phyloP scores from a whole-genome alignment of 176 grass and related monocot genomes.

The Raddia guianensis region DNA sequence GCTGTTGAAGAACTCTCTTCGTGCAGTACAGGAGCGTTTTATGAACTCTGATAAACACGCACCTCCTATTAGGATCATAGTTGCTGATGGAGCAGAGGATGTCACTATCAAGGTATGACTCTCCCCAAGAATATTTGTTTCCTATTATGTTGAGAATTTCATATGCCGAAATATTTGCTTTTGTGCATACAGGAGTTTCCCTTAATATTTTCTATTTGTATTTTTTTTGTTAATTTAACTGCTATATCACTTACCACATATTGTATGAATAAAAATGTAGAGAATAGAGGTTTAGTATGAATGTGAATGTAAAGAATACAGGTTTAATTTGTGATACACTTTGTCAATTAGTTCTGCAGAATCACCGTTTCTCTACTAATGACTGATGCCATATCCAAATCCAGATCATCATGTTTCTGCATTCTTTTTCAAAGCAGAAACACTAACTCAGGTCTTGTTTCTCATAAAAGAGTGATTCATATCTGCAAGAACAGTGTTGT shows the following conservation, averaged over 20 bases:
- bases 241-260: background rate
- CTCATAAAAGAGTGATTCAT: background rate
- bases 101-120: slow-evolving; percentile 89
- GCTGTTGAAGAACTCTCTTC: slow-evolving; percentile 90
- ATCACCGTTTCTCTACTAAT: background rate
- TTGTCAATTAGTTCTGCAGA: background rate
- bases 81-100: slow-evolving; percentile 92
- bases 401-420: background rate
- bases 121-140: background rate
- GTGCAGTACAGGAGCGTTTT: slow-evolving; percentile 92
- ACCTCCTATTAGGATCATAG: slow-evolving; percentile 87
- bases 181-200: slow-evolving; percentile 11
- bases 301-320: background rate
- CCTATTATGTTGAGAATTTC: background rate
- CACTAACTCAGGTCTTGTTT: background rate
- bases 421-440: background rate
- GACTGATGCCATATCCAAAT: background rate
- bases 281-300: background rate
- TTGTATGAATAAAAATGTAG: background rate
- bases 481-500: slow-evolving; percentile 12
- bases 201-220: background rate
- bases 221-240: background rate
- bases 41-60: slow-evolving; percentile 82
- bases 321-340: slow-evolving; percentile 1
- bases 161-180: background rate